These are phyloP conservation scores for Monocercomonoides exilis DNA, from an alignment of 78 protist species.

Conservation along the genomic window DNA sequence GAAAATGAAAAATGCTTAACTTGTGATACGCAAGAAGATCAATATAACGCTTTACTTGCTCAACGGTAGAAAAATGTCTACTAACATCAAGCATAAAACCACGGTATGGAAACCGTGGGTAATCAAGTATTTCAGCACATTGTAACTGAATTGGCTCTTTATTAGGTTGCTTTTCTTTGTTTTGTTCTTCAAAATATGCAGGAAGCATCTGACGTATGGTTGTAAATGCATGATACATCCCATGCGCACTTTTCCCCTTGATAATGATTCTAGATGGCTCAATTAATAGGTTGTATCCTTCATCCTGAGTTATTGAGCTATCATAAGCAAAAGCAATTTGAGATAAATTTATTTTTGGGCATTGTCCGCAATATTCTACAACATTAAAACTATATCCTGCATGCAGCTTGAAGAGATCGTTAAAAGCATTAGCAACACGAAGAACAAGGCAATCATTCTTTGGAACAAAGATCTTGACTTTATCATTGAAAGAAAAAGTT, in stretches of 20 bases:
- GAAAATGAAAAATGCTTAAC: conserved; percentile 14
- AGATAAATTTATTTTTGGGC: too few relatives aligned
- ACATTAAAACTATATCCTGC: too few relatives aligned
- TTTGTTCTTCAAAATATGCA: background rate
- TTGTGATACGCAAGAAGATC: conserved; percentile 10
- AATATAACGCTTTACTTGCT: background rate
- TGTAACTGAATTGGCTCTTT: background rate
- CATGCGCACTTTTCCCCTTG: background rate
- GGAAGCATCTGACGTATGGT: background rate
- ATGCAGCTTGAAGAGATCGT: too few relatives aligned
- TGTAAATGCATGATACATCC: background rate
- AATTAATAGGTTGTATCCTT: background rate
- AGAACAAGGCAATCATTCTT: too few relatives aligned
- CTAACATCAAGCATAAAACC: conserved; percentile 11
- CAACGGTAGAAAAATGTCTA: background rate
- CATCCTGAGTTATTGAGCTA: too few relatives aligned
- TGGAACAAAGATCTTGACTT: too few relatives aligned
- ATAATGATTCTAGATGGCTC: background rate
- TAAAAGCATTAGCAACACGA: too few relatives aligned
- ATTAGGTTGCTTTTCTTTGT: background rate
- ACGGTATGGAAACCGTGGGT: background rate
- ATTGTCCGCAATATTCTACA: too few relatives aligned
- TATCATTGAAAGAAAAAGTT: too few relatives aligned
- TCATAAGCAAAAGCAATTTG: too few relatives aligned
- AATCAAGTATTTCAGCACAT: background rate